Percentiles rank a stretch among this genome's conserved stretches.
Conservation (phyloP, 169 alveolate genomes). For the Babesia ovis region DNA sequence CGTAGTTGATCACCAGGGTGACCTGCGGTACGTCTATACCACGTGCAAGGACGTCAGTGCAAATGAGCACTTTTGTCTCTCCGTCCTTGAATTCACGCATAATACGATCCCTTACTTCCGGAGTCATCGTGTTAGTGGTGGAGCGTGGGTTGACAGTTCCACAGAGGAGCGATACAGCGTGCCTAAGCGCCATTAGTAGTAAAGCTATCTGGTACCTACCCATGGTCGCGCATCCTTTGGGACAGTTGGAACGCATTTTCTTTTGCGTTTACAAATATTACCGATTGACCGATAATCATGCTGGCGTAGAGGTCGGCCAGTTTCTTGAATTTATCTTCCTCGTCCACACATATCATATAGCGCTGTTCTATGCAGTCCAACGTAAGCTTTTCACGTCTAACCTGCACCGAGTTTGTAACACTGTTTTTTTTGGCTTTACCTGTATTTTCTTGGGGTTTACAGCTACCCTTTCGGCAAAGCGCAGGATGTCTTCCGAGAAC, state of each 20-base stretch:
- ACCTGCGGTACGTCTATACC: constrained; percentile 98
- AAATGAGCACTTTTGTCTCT: constrained; percentile 93
- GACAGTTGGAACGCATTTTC: constrained; percentile 90
- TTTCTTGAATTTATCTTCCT: constrained; percentile 90
- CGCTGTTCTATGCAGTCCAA: constrained; percentile 94
- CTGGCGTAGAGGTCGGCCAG: constrained; percentile 92
- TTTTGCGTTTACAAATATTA: constrained; percentile 95
- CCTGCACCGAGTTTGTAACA: constrained; percentile 49
- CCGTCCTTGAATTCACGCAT: constrained; percentile 95
- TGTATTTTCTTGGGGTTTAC: constrained; percentile 80
- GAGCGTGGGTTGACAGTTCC: constrained; percentile 73
- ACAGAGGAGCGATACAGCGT: constrained; percentile 84
- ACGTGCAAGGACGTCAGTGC: constrained; percentile 97
- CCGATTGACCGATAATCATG: constrained; percentile 94
- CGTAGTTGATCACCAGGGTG: constrained; percentile 92
- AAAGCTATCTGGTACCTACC: constrained; percentile 33
- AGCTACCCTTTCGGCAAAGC: constrained; percentile 85
- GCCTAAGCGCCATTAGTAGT: constrained; percentile 37
- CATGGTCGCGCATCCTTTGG: constrained; percentile 87
- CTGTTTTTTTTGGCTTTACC: constrained; percentile 18
- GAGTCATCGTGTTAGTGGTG: constrained; percentile 85
- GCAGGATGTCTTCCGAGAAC: constrained; percentile 86
- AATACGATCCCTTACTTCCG: constrained; percentile 91
- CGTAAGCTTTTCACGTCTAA: constrained; percentile 93
- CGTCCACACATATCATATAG: constrained; percentile 86